A percentile compares a stretch with the other conserved stretches of the same genome.
phyloP scores from a whole-genome alignment of 2,329 filamentous ascomycete species.

The Ophiostoma angusticollis region DNA sequence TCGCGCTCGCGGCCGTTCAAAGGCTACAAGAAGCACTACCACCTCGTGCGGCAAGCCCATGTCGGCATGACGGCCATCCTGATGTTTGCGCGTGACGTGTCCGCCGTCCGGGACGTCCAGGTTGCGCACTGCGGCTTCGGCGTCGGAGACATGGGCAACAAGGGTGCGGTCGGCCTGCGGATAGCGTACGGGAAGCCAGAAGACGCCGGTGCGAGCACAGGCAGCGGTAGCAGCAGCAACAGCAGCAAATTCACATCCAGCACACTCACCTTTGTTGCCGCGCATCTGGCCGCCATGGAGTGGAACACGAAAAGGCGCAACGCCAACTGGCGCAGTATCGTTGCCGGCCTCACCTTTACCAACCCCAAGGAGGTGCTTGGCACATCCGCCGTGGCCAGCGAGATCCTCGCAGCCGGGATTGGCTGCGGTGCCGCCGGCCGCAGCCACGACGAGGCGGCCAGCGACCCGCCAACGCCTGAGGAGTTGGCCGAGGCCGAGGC shows the following conservation, averaged over 20 bases:
- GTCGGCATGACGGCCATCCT: constrained; percentile 84
- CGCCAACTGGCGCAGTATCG: constrained; percentile 76
- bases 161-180: constrained; percentile 75
- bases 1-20: background rate
- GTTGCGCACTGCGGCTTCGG: constrained; percentile 79
- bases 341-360: constrained; percentile 65
- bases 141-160: constrained; percentile 81
- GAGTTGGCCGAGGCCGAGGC: constrained; percentile 23
- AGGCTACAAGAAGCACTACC: constrained; percentile 37
- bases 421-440: constrained; percentile 9
- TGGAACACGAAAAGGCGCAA: constrained; percentile 63
- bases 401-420: background rate
- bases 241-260: constrained; percentile 26
- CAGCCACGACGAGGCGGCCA: constrained; percentile 13
- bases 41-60: constrained; percentile 57
- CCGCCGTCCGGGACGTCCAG: constrained; percentile 51
- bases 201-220: constrained; percentile 20
- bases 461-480: constrained; percentile 16
- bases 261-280: constrained; percentile 72
- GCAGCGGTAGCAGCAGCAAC: constrained; percentile 16
- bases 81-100: constrained; percentile 59
- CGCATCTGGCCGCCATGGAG: constrained; percentile 84
- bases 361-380: constrained; percentile 30
- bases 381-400: background rate
- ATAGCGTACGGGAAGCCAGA: constrained; percentile 43